These are phyloP conservation scores for Acorus gramineus DNA, from an alignment of 106 monocot genomes.

Conservation along the genomic window DNA sequence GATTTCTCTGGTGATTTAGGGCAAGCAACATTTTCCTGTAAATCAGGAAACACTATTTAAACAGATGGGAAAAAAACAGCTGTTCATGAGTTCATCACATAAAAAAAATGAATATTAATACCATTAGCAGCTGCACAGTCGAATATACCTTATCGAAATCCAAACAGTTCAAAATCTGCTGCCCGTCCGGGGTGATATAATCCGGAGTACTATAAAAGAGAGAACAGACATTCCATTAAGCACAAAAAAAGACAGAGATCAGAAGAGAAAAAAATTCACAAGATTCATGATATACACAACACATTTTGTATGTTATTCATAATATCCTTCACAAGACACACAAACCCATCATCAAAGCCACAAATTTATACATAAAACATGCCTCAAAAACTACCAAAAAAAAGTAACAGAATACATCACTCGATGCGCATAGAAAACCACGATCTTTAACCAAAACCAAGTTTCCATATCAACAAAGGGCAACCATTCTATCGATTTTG, in stretches of 20 bases:
- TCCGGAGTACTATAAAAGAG: slow-evolving; percentile 65
- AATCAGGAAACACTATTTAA: neutral
- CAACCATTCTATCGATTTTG: too few relatives aligned
- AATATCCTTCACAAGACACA: too few relatives aligned
- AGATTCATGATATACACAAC: neutral
- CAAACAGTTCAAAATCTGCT: slow-evolving; percentile 37
- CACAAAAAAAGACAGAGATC: neutral
- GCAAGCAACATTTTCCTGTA: slow-evolving; percentile 55
- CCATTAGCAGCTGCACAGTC: too few relatives aligned
- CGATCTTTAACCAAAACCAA: too few relatives aligned
- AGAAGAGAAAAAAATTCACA: neutral
- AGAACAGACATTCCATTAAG: neutral
- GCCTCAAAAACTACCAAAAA: too few relatives aligned
- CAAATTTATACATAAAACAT: too few relatives aligned
- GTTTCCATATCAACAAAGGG: too few relatives aligned
- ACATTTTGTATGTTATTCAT: too few relatives aligned
- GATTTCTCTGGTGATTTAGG: slow-evolving; percentile 90
- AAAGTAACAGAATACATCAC: too few relatives aligned
- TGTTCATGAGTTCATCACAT: neutral
- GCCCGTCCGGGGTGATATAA: slow-evolving; percentile 81
- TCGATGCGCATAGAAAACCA: too few relatives aligned
- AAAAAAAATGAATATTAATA: neutral
- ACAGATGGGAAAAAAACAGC: neutral
- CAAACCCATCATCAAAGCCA: too few relatives aligned
- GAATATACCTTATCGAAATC: slow-evolving; percentile 49